Base-by-base conservation (phyloP, 1,139 yeast species). In the Yamadazyma mexicana region DNA sequence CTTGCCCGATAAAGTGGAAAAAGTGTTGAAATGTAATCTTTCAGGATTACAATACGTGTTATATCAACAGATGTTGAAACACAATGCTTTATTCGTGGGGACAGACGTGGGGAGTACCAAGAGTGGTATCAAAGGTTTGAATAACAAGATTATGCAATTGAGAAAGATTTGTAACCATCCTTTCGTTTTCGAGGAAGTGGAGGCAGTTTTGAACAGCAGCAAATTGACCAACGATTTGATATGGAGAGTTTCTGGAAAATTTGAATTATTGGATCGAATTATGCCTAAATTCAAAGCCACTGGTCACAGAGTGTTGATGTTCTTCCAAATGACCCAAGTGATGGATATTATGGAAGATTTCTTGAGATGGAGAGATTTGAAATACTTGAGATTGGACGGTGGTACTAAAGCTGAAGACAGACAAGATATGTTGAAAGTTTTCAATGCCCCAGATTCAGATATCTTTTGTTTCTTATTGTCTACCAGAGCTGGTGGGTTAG, bases 151-250 rank as follows among this genome's bases (percentile, higher is more conserved):
- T 41, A 92, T 92, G 98, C 98, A 92, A 64, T 73, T 92, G 63
- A 79, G 96, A 55, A 92, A 92, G 62, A 89, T 92, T 51, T 92
- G 98, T 69, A 92, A 92, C 60, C 98, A 92, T 69, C 98, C 98
- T 1, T 92, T 85, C 68, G 98, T 92, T 12, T 92, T 88, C 62
- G 96, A 87, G 58, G 98, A 89, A 51, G 95, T 92, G 34, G 98
- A 92, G 64, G 79, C 82, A 46, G 73, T 87, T 47, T 79, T 92
- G 38, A 88, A 91, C 57, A 96, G 98, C 15, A 64, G 76, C 0
- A 73, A 73, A 41, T 79, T 76, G 49, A 83, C 88, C 1, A 83
- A 83, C 53, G 85, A 82, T 50, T 66, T 75, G 44, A 83, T 85
- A 44, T 85, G 92, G 92, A 74, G 88, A 64, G 77, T 72, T 33